These are phyloP conservation scores for Blastocystis sp. DNA, from an alignment of 352 stramenopile species.

Conservation along the genomic window DNA sequence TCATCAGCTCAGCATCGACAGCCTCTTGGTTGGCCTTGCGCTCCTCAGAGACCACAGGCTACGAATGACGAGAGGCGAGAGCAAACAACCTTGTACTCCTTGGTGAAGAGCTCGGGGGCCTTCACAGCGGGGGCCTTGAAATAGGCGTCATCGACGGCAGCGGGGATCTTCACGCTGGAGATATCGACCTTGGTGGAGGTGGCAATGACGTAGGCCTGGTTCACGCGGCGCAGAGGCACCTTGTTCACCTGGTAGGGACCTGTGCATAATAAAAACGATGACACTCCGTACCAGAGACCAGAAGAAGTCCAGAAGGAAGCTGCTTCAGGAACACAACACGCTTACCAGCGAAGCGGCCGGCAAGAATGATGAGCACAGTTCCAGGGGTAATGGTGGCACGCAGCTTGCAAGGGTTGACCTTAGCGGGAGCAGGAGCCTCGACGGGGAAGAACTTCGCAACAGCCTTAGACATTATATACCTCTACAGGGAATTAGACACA, in stretches of 20 bases:
- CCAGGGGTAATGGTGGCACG: conserved; percentile 90
- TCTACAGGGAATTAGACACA: conserved; percentile 61
- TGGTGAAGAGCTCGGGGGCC: conserved; percentile 83
- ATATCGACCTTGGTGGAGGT: conserved; percentile 95
- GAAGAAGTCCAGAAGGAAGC: conserved; percentile 71
- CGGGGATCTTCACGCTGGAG: conserved; percentile 83
- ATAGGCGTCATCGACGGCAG: conserved; percentile 87
- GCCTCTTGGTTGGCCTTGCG: conserved; percentile 97
- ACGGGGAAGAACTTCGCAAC: conserved; percentile 67
- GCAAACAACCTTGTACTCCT: conserved; percentile 73
- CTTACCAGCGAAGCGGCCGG: conserved; percentile 92
- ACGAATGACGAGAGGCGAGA: conserved; percentile 90
- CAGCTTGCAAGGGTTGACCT: conserved; percentile 84
- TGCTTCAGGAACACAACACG: conserved; percentile 87
- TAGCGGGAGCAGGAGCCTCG: conserved; percentile 49
- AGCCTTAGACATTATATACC: conserved; percentile 58
- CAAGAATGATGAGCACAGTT: conserved; percentile 93
- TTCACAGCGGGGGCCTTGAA: conserved; percentile 86
- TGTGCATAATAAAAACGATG: conserved; percentile 68
- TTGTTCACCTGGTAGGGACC: conserved; percentile 98
- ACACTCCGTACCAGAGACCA: conserved; percentile 73
- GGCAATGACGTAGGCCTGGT: conserved; percentile 97
- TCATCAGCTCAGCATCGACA: conserved; percentile 85
- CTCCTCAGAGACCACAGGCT: conserved; percentile 89
- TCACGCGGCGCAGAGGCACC: conserved; percentile 92